phyloP scores from a whole-genome alignment of 2,329 filamentous ascomycete genomes.

The Fusarium euwallaceae region DNA sequence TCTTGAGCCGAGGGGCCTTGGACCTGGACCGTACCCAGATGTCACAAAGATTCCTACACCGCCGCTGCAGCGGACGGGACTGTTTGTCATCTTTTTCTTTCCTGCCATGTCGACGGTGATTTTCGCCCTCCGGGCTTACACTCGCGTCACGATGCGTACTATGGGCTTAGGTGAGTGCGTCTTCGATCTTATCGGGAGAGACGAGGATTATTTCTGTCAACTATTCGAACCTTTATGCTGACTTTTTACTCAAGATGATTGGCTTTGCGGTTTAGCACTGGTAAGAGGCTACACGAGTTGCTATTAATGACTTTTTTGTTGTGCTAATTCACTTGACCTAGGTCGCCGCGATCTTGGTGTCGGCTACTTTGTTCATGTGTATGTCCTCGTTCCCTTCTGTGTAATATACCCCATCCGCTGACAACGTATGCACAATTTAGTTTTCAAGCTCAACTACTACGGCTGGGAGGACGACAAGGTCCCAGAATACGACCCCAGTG shows the following conservation, averaged over 20 bases:
- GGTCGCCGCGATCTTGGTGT: conserved; percentile 32
- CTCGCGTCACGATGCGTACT: conserved; percentile 46
- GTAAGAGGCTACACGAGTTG: not conserved
- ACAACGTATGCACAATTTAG: not conserved
- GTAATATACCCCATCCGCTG: not conserved
- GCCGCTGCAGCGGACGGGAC: conserved; percentile 47
- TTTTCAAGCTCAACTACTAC: conserved; percentile 52
- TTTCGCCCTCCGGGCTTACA: conserved; percentile 45
- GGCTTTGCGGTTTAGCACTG: not conserved
- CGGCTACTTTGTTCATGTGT: conserved; percentile 37
- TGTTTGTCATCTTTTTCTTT: conserved; percentile 51
- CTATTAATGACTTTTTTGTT: not conserved
- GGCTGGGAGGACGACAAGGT: conserved; percentile 46
- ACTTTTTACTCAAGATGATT: not conserved
- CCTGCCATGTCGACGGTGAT: conserved; percentile 47
- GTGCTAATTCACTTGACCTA: not conserved
- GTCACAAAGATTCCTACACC: conserved; percentile 50
- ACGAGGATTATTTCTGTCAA: not conserved
- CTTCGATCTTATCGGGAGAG: conserved; percentile 17
- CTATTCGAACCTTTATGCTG: not conserved
- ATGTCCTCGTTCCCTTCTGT: not conserved
- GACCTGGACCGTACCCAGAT: conserved; percentile 35
- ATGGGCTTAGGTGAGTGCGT: conserved; percentile 42
- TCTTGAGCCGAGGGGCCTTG: not conserved
- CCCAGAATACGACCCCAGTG: conserved; percentile 32